Evolutionary conservation across 768 basidiomycete species (phyloP).

Genomic region (Leccinum imitatum): DNA sequence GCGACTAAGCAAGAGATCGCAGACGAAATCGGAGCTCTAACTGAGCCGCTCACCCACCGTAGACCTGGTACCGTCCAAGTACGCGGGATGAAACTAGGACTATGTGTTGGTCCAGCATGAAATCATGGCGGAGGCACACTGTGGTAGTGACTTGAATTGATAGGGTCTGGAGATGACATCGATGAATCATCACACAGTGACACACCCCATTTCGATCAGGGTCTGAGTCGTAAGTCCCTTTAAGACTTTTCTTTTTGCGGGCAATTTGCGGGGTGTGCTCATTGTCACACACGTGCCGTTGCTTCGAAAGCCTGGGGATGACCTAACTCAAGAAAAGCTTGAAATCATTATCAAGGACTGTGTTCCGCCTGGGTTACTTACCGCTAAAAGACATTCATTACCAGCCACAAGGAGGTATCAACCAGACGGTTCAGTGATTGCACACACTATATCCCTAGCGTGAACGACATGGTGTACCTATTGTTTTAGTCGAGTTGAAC

Average conservation of each 20-base stretch:
- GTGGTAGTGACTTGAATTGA: slow-evolving; percentile 28
- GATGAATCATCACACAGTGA: too few species aligned
- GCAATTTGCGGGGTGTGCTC: too few species aligned
- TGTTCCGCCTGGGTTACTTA: background rate
- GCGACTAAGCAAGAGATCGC: slow-evolving; percentile 95
- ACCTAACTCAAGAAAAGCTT: slow-evolving; percentile 2
- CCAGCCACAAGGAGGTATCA: slow-evolving; percentile 22
- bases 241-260: too few species aligned
- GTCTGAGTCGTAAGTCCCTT: too few species aligned
- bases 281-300: too few species aligned
- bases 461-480: too few species aligned
- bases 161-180: too few species aligned
- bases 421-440: too few species aligned
- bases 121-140: slow-evolving; percentile 87
- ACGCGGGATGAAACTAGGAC: slow-evolving; percentile 38
- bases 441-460: too few species aligned
- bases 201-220: too few species aligned
- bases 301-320: background rate
- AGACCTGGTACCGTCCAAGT: background rate
- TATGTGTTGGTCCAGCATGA: slow-evolving; percentile 98
- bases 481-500: too few species aligned
- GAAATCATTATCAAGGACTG: background rate
- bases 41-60: slow-evolving; percentile 55
- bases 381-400: slow-evolving; percentile 11
- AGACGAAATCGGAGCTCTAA: slow-evolving; percentile 70